Conservation (phyloP, 164 flowering plant genomes). For the Vitis cinerea region DNA sequence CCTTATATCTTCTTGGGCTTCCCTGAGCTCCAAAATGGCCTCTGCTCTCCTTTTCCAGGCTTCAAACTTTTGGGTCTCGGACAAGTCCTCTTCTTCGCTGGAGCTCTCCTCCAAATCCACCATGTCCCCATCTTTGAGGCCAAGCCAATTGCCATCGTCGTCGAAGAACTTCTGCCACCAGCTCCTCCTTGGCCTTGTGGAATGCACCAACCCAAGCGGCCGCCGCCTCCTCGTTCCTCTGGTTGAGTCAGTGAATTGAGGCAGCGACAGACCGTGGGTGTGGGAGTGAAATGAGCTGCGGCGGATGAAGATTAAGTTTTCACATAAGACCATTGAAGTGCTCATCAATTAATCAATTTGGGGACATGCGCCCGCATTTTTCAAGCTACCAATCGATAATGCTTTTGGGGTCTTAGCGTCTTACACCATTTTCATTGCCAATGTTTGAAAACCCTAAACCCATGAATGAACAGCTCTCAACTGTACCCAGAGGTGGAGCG, state of each 20-base stretch:
- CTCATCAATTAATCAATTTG: constrained; percentile 54
- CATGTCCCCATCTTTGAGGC: constrained; percentile 61
- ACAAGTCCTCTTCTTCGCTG: constrained; percentile 37
- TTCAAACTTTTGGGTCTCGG: constrained; percentile 76
- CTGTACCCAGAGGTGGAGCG: no score
- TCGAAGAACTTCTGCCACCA: constrained; percentile 91
- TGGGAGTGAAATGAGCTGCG: constrained; percentile 2
- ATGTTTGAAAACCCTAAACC: no score
- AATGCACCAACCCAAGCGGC: constrained; percentile 30
- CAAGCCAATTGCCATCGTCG: constrained; percentile 88
- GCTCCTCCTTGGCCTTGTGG: constrained; percentile 27
- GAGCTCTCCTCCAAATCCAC: constrained; percentile 26
- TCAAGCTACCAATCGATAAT: constrained; percentile 8
- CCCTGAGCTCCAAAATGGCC: constrained; percentile 85
- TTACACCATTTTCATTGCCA: no score
- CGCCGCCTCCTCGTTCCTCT: constrained; percentile 12
- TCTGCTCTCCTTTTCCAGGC: constrained; percentile 97
- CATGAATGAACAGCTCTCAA: no score
- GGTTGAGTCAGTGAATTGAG: no score
- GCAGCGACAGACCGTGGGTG: no score
- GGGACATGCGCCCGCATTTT: constrained; percentile 52
- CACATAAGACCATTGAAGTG: constrained; percentile 57
- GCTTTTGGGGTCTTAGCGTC: no score
- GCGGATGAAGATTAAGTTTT: constrained; percentile 21
- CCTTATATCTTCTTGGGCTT: constrained; percentile 76